A percentile compares a stretch with the other conserved stretches of the same genome.
Evolutionary conservation across 805 yeast species (phyloP).

Genomic region (Naumovozyma baii): DNA sequence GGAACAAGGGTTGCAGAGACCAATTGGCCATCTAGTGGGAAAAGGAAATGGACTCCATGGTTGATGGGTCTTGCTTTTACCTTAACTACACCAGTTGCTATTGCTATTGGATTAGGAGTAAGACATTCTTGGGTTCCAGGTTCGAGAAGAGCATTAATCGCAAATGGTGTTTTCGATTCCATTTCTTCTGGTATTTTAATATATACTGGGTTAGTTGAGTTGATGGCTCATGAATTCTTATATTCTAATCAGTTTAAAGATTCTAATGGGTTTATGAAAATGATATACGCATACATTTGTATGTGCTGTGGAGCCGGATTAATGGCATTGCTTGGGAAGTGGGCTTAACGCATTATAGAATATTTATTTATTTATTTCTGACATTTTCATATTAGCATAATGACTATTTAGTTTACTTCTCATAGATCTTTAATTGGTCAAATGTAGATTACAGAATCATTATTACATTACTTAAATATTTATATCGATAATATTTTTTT

Average conservation of each 20-base stretch:
- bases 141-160: conserved; percentile 43
- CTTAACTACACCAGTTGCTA: conserved; percentile 56
- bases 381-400: too few relatives aligned
- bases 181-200: conserved; percentile 63
- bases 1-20: conserved; percentile 60
- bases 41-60: conserved; percentile 34
- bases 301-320: conserved; percentile 62
- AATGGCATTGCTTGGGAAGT: conserved; percentile 68
- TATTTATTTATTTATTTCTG: too few relatives aligned
- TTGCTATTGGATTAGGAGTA: conserved; percentile 70
- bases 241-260: conserved; percentile 56
- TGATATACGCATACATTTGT: conserved; percentile 33
- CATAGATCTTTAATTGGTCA: neutral
- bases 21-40: conserved; percentile 37
- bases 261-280: conserved; percentile 40
- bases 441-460: neutral
- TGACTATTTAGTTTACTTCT: too few relatives aligned
- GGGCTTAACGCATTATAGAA: neutral
- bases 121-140: conserved; percentile 46
- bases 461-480: too few relatives aligned
- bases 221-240: conserved; percentile 64
- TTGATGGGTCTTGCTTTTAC: conserved; percentile 41
- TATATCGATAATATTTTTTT: neutral
- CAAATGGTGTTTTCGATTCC: conserved; percentile 58
- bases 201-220: conserved; percentile 66